These are phyloP conservation scores for Mortierella sp. DNA, from an alignment of 371 early-diverging fungal species.

Conservation along the genomic window DNA sequence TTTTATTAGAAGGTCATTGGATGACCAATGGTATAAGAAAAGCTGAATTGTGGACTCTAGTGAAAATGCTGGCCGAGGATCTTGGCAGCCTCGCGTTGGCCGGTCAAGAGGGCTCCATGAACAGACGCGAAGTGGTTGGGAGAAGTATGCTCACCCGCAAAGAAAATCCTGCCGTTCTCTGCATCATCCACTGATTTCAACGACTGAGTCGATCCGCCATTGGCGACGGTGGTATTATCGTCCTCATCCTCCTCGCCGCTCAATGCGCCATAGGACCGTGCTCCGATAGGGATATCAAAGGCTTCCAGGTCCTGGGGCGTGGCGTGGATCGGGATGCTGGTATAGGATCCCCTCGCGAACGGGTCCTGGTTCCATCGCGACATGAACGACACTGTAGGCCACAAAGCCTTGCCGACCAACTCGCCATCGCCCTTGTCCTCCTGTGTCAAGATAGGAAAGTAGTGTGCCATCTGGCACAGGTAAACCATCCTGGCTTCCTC, in stretches of 20 bases:
- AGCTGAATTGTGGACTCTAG: background rate
- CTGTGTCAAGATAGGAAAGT: constrained; percentile 18
- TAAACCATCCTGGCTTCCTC: constrained; percentile 37
- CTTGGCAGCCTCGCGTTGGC: constrained; percentile 43
- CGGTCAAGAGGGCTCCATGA: constrained; percentile 52
- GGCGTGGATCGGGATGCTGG: constrained; percentile 43
- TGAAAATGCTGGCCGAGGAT: constrained; percentile 12
- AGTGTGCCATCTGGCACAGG: constrained; percentile 46
- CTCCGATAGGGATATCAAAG: constrained; percentile 35
- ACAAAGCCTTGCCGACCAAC: constrained; percentile 12
- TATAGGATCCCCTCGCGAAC: constrained; percentile 44
- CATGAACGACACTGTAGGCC: constrained; percentile 37
- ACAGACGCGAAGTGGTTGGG: constrained; percentile 36
- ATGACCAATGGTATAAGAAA: background rate
- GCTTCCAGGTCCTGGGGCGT: constrained; percentile 21
- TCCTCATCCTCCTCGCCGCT: constrained; percentile 11
- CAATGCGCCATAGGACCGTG: constrained; percentile 10
- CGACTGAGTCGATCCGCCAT: background rate
- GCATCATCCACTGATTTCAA: constrained; percentile 24
- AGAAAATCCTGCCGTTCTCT: constrained; percentile 35
- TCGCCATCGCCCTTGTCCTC: background rate
- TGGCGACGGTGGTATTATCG: background rate
- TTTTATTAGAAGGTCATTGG: too few relatives aligned
- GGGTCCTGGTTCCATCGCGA: constrained; percentile 47
- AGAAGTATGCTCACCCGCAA: constrained; percentile 55